Conservation (phyloP, 805 yeast species). For the Komagataella phaffii region DNA sequence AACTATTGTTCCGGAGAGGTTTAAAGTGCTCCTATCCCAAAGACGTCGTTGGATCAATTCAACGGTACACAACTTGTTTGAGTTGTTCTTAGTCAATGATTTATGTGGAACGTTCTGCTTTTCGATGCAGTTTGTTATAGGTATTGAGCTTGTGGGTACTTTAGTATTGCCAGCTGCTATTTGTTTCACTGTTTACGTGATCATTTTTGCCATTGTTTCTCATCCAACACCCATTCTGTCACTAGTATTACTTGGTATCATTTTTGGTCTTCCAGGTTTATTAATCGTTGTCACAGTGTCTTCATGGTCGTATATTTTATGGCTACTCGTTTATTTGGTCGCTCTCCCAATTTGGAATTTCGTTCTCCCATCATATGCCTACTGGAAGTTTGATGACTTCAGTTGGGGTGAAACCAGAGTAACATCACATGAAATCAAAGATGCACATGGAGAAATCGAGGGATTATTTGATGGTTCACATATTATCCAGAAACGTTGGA, state of each 20-base stretch:
- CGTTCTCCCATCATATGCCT: conserved; percentile 74
- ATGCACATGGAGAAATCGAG: conserved; percentile 50
- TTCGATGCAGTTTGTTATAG: conserved; percentile 87
- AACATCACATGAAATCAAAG: conserved; percentile 57
- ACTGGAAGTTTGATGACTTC: conserved; percentile 93
- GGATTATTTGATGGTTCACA: conserved; percentile 89
- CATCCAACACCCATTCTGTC: conserved; percentile 70
- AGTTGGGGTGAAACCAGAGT: conserved; percentile 93
- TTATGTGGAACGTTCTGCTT: conserved; percentile 91
- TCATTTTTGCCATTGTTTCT: conserved; percentile 55
- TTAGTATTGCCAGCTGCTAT: conserved; percentile 83
- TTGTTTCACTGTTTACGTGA: conserved; percentile 67
- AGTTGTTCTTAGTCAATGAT: conserved; percentile 70
- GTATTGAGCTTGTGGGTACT: conserved; percentile 77
- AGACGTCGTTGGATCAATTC: conserved; percentile 97
- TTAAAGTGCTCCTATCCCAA: conserved; percentile 72
- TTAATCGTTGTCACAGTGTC: conserved; percentile 74
- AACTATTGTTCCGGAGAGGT: conserved; percentile 78
- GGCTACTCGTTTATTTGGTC: conserved; percentile 65
- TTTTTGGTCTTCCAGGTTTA: conserved; percentile 78
- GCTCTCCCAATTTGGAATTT: conserved; percentile 95
- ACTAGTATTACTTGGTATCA: conserved; percentile 58
- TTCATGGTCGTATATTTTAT: conserved; percentile 52
- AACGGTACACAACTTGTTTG: conserved; percentile 86
- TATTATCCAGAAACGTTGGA: conserved; percentile 89